These are phyloP conservation scores for Ophiostoma novo-ulmi DNA, from an alignment of 2,329 filamentous ascomycete species.

Conservation along the genomic window DNA sequence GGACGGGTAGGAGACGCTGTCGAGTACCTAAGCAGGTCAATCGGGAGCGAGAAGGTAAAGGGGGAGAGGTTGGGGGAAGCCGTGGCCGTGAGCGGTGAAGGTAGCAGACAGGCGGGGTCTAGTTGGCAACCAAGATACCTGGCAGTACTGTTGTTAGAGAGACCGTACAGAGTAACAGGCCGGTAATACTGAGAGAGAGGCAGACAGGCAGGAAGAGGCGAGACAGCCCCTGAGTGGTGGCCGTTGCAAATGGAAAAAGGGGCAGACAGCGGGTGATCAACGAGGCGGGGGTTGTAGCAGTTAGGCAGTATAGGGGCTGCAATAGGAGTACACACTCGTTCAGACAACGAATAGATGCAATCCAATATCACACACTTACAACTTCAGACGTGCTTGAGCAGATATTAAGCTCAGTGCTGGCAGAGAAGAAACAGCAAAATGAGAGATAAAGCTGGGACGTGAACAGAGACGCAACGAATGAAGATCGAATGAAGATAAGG, in stretches of 20 bases:
- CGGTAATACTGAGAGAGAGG: background rate
- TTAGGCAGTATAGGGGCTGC: background rate
- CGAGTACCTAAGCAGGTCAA: background rate
- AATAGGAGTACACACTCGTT: background rate
- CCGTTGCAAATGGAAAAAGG: constrained; percentile 14
- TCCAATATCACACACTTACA: background rate
- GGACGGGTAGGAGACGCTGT: constrained; percentile 1
- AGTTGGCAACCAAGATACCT: background rate
- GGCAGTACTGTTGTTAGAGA: constrained; percentile 14
- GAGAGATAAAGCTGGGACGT: background rate
- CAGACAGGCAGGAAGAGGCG: background rate
- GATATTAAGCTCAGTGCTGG: background rate
- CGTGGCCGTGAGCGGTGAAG: constrained; percentile 10
- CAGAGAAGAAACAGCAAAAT: background rate
- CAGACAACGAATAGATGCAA: background rate
- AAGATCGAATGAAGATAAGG: background rate
- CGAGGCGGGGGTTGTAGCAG: constrained; percentile 8
- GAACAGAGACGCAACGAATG: background rate
- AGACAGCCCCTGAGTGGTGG: constrained; percentile 3
- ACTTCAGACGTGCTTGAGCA: background rate
- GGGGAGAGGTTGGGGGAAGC: constrained; percentile 12
- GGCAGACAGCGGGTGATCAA: constrained; percentile 12
- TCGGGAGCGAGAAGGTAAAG: constrained; percentile 1
- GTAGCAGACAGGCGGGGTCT: constrained; percentile 16
- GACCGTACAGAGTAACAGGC: background rate